phyloP scores from a whole-genome alignment of 1,139 yeast genomes.

The Blastobotrys arbuscula region DNA sequence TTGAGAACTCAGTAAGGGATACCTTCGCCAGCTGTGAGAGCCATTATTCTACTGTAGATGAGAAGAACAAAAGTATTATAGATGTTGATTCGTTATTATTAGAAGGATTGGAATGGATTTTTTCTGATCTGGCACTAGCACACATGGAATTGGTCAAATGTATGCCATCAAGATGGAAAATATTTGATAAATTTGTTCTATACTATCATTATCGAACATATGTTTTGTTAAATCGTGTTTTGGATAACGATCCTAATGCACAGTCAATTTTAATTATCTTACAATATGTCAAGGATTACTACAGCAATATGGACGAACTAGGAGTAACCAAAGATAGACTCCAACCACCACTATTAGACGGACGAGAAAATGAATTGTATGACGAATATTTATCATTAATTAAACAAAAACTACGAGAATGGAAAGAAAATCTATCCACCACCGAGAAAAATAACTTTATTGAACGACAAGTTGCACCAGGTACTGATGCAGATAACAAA shows the following conservation, averaged over 20 bases:
- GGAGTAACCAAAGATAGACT: constrained; percentile 37
- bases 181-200: constrained; percentile 55
- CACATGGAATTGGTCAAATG: constrained; percentile 51
- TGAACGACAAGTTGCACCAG: constrained; percentile 67
- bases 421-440: constrained; percentile 63
- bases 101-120: constrained; percentile 76
- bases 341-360: constrained; percentile 43
- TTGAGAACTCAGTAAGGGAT: constrained; percentile 56
- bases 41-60: constrained; percentile 42
- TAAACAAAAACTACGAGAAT: constrained; percentile 68
- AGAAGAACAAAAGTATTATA: no score
- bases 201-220: constrained; percentile 68
- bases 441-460: constrained; percentile 61
- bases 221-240: constrained; percentile 53
- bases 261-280: constrained; percentile 43
- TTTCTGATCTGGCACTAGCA: constrained; percentile 67
- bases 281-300: constrained; percentile 70
- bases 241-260: constrained; percentile 61
- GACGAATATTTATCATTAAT: constrained; percentile 71
- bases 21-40: constrained; percentile 62
- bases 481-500: constrained; percentile 56
- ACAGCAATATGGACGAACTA: constrained; percentile 44
- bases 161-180: constrained; percentile 72
- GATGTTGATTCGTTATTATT: constrained; percentile 45
- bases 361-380: constrained; percentile 59